Evolutionary conservation across 345 rosid genomes (phyloP).

Genomic region (Erysimum cheiranthoides): DNA sequence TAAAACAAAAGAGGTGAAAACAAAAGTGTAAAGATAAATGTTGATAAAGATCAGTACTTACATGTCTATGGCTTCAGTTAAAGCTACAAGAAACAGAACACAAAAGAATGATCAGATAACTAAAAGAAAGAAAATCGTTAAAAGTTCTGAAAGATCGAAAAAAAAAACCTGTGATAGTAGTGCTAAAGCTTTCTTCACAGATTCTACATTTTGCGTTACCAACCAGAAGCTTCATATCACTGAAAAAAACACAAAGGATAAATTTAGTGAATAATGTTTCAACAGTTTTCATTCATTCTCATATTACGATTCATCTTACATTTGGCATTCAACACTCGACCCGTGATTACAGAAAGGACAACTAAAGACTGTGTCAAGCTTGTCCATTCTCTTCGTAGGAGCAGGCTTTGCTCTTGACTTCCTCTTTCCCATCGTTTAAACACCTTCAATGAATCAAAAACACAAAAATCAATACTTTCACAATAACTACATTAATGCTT

Average conservation of each 20-base stretch:
- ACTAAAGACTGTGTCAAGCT: constrained; percentile 92
- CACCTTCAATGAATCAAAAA: not conserved
- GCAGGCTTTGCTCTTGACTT: constrained; percentile 97
- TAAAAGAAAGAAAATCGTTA: no score
- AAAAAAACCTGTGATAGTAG: constrained; percentile 73
- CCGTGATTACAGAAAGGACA: constrained; percentile 99
- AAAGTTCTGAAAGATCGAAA: not conserved
- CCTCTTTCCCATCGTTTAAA: constrained; percentile 84
- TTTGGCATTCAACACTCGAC: constrained; percentile 79
- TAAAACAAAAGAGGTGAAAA: not conserved
- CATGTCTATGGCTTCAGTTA: constrained; percentile 91
- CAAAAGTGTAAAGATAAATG: not conserved
- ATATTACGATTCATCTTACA: constrained; percentile 51
- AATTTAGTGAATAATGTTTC: not conserved
- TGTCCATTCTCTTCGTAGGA: constrained; percentile 89
- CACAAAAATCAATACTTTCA: constrained; percentile 3
- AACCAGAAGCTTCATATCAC: constrained; percentile 87
- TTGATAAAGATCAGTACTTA: constrained; percentile 51
- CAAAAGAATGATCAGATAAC: constrained; percentile 16
- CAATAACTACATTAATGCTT: not conserved
- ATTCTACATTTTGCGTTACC: constrained; percentile 84
- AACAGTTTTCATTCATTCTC: not conserved
- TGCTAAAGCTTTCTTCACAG: constrained; percentile 89
- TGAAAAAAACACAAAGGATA: constrained; percentile 43
- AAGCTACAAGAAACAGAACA: constrained; percentile 62